A percentile compares a stretch with the other conserved stretches of the same genome.
Conservation (phyloP, 139 green algal species). For the Chlamydomonas sphaeroides region DNA sequence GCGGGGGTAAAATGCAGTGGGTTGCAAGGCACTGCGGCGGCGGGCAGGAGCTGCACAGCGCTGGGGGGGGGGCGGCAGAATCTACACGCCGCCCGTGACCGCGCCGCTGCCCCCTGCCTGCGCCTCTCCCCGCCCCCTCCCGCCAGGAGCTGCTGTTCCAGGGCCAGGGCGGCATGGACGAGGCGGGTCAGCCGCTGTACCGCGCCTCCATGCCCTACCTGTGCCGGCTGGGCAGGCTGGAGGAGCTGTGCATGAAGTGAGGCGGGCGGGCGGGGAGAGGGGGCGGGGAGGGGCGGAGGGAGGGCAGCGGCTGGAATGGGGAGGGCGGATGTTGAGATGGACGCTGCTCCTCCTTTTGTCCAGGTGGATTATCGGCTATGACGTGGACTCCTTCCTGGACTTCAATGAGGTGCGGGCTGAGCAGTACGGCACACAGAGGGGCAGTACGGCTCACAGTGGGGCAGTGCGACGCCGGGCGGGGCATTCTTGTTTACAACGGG, state of each 20-base stretch:
- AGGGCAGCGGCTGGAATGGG: no score
- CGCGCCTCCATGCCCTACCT: slow-evolving; percentile 34
- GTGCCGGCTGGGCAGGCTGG: slow-evolving; percentile 9
- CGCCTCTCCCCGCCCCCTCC: not conserved
- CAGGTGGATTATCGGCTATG: slow-evolving; percentile 43
- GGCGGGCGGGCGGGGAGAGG: not conserved
- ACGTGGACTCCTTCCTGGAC: slow-evolving; percentile 42
- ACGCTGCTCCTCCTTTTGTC: no score
- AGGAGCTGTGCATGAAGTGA: slow-evolving; percentile 41
- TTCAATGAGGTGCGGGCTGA: slow-evolving; percentile 16
- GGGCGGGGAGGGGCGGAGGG: not conserved
- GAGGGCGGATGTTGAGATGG: no score
- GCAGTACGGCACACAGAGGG: not conserved
- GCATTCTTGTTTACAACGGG: no score
- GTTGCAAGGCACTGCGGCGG: no score
- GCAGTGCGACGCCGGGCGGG: no score
- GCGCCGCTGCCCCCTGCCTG: no score
- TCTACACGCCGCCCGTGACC: no score
- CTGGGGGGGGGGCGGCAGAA: no score
- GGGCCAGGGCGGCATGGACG: slow-evolving; percentile 42
- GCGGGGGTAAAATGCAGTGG: no score
- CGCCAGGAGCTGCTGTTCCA: slow-evolving; percentile 37
- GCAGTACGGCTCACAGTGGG: not conserved
- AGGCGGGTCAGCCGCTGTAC: slow-evolving; percentile 33
- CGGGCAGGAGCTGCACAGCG: no score